Base-by-base conservation (phyloP, 2,329 filamentous ascomycete genomes). In the Colletotrichum navitas region DNA sequence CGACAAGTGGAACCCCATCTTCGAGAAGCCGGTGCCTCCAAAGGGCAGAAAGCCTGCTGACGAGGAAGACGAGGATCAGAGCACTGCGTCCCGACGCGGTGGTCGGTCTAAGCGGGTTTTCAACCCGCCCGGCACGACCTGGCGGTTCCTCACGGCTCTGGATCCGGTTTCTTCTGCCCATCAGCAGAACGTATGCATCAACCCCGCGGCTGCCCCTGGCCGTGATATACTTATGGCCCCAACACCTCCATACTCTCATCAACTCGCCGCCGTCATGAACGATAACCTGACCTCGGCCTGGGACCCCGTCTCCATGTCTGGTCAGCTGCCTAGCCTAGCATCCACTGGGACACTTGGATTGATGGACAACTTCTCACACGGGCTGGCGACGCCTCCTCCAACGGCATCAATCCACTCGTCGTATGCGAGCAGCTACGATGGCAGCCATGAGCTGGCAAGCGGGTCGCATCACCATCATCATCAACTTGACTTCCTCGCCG, bases 101-200 rank as follows among this genome's bases (percentile, higher is more conserved):
- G 63, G 45, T 51, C 63, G 65, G 10, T 55, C 71, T 11, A 74
- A 74, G 63, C 68, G 73, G 10, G 81, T 84, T 39, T 86, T 85
- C 70, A 86, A 87, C 68, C 83, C 85, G 4, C 83, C 86, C 1
- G 86, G 86, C 21, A 89, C 88, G 1, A 86, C 84, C 47, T 91
- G 89, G 90, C 84, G 88, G 32, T 91, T 90, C 82, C 79, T 92
- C 68, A 89, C 87, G 14, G 85, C 89, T 66, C 84, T 90, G 68
- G 88, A 90, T 75, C 88, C 88, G 39, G 85, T 86, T 72, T 89
- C 87, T n/a, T 83, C 86, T 56, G 86, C 87, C 69, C 88, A 90
- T 76, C 87, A 89, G 79, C 84, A 86, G 76, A 81, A 81, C 74
- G 82, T 83, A 12, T 78, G 78, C 65, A 59, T 74, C 56, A 74